Percentiles rank a stretch among this genome's conserved stretches.
Conservation (phyloP, 2,329 filamentous ascomycete species). For the Clathrospora elynae region DNA sequence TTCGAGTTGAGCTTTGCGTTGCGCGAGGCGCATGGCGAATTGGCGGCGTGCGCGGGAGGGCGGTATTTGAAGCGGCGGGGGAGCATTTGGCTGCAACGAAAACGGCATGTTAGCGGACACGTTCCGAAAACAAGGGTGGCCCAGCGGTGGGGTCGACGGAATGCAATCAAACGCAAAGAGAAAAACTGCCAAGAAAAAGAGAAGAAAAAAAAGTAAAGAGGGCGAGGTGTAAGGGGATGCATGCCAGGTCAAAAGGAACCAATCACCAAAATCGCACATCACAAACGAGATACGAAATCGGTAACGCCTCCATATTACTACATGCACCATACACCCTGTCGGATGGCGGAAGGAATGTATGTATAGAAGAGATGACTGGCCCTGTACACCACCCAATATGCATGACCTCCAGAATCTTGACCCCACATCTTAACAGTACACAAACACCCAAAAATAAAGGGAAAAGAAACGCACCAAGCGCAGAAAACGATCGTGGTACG, state of each 20-base stretch:
- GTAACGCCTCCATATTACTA: slow-evolving; percentile 37
- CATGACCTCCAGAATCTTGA: slow-evolving; percentile 6
- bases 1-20: slow-evolving; percentile 54
- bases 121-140: not conserved
- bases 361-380: slow-evolving; percentile 28
- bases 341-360: slow-evolving; percentile 33
- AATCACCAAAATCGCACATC: slow-evolving; percentile 11
- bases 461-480: slow-evolving; percentile 49
- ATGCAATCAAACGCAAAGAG: slow-evolving; percentile 9
- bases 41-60: slow-evolving; percentile 86
- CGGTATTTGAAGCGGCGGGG: slow-evolving; percentile 74
- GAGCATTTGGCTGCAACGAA: slow-evolving; percentile 19
- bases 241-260: slow-evolving; percentile 10
- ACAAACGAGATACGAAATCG: slow-evolving; percentile 23
- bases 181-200: slow-evolving; percentile 3
- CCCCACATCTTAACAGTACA: slow-evolving; percentile 14
- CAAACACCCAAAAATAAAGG: slow-evolving; percentile 13
- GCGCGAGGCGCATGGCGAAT: slow-evolving; percentile 78
- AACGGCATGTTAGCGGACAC: slow-evolving; percentile 42
- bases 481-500: slow-evolving; percentile 39
- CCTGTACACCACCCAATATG: slow-evolving; percentile 16
- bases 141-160: slow-evolving; percentile 11
- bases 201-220: slow-evolving; percentile 2
- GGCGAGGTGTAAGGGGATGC: slow-evolving; percentile 1
- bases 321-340: slow-evolving; percentile 34